phyloP scores from a whole-genome alignment of 179 eudicot genomes.

The Vitellaria paradoxa region DNA sequence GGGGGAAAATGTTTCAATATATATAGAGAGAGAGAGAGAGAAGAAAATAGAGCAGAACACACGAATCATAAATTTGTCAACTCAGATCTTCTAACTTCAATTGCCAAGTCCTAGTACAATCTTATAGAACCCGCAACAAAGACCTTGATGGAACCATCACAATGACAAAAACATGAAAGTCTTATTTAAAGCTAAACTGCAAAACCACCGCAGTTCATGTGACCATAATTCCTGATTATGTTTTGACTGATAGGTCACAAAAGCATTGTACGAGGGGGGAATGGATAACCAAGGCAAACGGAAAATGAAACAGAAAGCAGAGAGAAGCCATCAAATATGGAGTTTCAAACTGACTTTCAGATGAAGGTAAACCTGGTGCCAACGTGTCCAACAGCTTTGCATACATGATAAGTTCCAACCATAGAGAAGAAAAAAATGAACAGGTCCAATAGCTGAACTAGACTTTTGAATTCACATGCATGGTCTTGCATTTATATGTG shows the following conservation, averaged over 20 bases:
- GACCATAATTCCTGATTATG: too few species aligned
- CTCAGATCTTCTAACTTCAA: neutral
- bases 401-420: neutral
- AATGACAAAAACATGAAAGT: neutral
- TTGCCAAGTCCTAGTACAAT: neutral
- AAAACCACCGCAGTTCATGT: too few species aligned
- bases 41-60: neutral
- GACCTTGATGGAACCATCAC: neutral
- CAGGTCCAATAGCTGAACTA: neutral
- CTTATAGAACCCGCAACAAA: neutral
- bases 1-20: neutral
- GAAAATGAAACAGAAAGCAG: neutral
- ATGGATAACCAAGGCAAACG: too few species aligned
- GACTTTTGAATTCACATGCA: neutral
- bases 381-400: neutral
- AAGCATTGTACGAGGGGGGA: too few species aligned
- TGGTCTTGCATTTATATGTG: neutral
- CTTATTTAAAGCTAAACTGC: too few species aligned
- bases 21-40: neutral
- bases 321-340: neutral
- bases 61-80: neutral
- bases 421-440: neutral
- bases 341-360: neutral
- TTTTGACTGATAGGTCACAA: too few species aligned
- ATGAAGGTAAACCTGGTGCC: neutral